Evolutionary conservation across 2,329 filamentous ascomycete genomes (phyloP), one percentile per base, ranked within the genome.

Genomic region (Fusarium brevicatenulatum): DNA sequence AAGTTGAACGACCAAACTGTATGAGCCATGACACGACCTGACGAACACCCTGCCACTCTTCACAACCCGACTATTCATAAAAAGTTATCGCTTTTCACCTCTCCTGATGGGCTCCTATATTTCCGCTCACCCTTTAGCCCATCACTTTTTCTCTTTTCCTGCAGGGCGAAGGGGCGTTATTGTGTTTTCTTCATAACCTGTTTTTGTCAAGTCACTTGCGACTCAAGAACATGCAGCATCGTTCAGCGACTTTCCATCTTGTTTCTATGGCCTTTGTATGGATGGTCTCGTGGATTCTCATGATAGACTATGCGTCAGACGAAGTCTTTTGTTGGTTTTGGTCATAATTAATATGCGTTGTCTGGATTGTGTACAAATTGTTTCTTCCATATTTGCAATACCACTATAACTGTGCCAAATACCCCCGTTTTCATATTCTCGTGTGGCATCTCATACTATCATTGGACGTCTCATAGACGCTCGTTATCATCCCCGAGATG

Each of bases 111-210:
- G 54, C 40, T 25, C 36, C 57, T 65, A 18, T 52, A 13, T 44
- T 46, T 8, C 54, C 66, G 56, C 54, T 47, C 64, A 46, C 44
- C 19, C 21, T 44, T 58, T 56, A 57, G 50, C 47, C 69, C 57
- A 72, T 68, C 68, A 62, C 68, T 37, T 57, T 70, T 70, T 59
- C 47, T 70, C 70, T 52, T 68, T 63, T 63, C 70, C 52, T 57
- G 71, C 72, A 57, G 53, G 76, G 71, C 73, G 74, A 78, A 71
- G 67, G 64, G 76, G 74, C 63, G 76, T 77, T 76, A 54, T 66
- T 63, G 28, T 64, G 52, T 73, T 66, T 63, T 50, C 21, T 37
- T 36, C 49, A 19, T 46, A 36, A 43, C 54, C 28, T 58, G 61
- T 65, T 54, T 37, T 66, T 52, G 39, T 44, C 46, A 55, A 50